Conservation (phyloP, 495 filamentous ascomycete genomes). For the Pyrenopolyporus hunteri region DNA sequence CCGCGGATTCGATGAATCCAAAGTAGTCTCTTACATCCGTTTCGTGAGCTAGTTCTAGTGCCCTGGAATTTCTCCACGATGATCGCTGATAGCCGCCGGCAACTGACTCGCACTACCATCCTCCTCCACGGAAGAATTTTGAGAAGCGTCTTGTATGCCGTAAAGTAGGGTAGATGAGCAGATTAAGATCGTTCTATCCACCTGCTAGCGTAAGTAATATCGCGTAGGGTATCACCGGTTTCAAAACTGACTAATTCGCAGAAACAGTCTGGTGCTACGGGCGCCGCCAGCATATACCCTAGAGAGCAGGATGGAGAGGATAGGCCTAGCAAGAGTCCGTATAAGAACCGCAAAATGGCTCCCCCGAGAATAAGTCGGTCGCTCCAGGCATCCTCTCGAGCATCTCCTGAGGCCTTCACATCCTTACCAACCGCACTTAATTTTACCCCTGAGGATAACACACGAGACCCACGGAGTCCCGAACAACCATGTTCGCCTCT, state of each 20-base stretch:
- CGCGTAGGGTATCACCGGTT: no score
- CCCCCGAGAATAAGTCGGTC: not conserved
- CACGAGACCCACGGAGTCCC: not conserved
- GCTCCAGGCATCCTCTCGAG: not conserved
- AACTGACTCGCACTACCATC: conserved; percentile 21
- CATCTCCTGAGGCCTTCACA: not conserved
- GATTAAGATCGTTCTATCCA: no score
- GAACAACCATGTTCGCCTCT: conserved; percentile 13
- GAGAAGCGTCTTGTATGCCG: conserved; percentile 4
- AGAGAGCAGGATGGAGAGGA: not conserved
- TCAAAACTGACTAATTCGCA: no score
- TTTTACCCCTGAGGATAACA: not conserved
- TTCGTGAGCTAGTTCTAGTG: conserved; percentile 14
- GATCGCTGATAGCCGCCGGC: not conserved
- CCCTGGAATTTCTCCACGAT: conserved; percentile 9
- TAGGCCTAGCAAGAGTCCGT: not conserved
- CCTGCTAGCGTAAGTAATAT: no score
- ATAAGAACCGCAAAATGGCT: conserved; percentile 11
- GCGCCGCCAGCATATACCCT: no score
- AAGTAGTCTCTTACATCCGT: not conserved
- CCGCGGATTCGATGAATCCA: not conserved
- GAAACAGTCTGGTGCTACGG: no score
- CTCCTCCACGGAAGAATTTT: no score
- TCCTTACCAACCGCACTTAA: not conserved
- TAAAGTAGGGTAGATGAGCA: not conserved